A percentile compares a stretch with the other conserved stretches of the same genome.
Evolutionary conservation across 345 rosid genomes (phyloP).

Genomic region (Rhizophora apiculata): DNA sequence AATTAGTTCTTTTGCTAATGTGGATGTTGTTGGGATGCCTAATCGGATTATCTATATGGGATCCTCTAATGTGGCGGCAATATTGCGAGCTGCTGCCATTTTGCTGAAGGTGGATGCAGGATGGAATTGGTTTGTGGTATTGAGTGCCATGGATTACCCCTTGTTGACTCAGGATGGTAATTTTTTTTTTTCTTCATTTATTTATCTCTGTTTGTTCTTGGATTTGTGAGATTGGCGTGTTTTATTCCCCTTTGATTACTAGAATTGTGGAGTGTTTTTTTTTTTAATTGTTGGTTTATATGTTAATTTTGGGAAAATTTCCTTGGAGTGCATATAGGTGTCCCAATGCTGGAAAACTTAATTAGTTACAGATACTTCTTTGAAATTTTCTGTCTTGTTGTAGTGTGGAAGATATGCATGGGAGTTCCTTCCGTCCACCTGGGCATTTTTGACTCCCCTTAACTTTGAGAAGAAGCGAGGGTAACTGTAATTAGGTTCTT

Average conservation of each 20-base stretch:
- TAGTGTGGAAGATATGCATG: too few species aligned
- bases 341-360: too few species aligned
- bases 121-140: slow-evolving; percentile 88
- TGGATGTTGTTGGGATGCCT: slow-evolving; percentile 80
- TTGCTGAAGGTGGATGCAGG: slow-evolving; percentile 64
- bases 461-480: too few species aligned
- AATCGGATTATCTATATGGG: slow-evolving; percentile 73
- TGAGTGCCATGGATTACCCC: slow-evolving; percentile 93
- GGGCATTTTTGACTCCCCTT: too few species aligned
- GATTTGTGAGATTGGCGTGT: neutral
- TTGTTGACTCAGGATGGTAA: slow-evolving; percentile 91
- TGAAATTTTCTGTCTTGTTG: too few species aligned
- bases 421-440: too few species aligned
- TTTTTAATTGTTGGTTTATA: too few species aligned
- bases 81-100: slow-evolving; percentile 76
- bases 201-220: slow-evolving; percentile 4
- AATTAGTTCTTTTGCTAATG: slow-evolving; percentile 74
- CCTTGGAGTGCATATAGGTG: too few species aligned
- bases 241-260: neutral
- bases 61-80: slow-evolving; percentile 59
- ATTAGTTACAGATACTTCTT: too few species aligned
- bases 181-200: neutral
- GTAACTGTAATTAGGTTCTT: too few species aligned
- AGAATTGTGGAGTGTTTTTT: neutral
- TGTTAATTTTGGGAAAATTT: too few species aligned